Percentiles rank a stretch among this genome's conserved stretches.
Evolutionary conservation across 176 grass and related monocot species (phyloP).

Genomic region (Oryza rufipogon): DNA sequence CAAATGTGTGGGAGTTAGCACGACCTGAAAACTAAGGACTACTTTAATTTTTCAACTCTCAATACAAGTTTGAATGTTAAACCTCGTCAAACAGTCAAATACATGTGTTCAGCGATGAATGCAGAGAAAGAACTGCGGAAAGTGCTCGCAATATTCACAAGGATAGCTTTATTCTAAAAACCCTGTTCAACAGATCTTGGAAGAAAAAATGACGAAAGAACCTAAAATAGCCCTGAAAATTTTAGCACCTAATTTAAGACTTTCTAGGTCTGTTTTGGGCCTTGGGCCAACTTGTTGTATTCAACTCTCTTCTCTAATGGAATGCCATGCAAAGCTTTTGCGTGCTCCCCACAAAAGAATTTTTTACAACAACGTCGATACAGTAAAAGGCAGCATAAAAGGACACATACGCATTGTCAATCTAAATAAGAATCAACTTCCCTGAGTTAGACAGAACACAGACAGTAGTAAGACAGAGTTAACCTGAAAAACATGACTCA

Average conservation of each 20-base stretch:
- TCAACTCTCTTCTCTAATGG: too few species aligned
- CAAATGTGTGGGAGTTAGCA: conserved; percentile 92
- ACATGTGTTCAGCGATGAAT: neutral
- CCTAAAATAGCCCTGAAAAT: neutral
- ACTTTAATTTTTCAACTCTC: conserved; percentile 37
- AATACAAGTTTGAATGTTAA: neutral
- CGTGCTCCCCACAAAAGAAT: too few species aligned
- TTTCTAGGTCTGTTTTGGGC: too few species aligned
- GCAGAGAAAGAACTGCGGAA: neutral
- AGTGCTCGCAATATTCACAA: neutral
- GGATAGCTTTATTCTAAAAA: neutral
- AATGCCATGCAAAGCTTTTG: too few species aligned
- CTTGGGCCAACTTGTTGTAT: too few species aligned
- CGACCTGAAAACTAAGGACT: conserved; percentile 62
- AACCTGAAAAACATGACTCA: conserved; percentile 8
- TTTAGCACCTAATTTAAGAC: too few species aligned
- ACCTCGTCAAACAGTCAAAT: conserved; percentile 5
- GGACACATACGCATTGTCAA: too few species aligned
- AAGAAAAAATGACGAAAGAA: neutral
- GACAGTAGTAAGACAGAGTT: conserved; percentile 2
- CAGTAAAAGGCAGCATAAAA: too few species aligned
- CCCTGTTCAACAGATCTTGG: neutral
- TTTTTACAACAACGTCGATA: too few species aligned
- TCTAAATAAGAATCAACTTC: too few species aligned
- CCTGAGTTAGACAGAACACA: neutral